Base-by-base conservation (phyloP, 768 basidiomycete genomes). In the Lactifluus hygrophoroides region DNA sequence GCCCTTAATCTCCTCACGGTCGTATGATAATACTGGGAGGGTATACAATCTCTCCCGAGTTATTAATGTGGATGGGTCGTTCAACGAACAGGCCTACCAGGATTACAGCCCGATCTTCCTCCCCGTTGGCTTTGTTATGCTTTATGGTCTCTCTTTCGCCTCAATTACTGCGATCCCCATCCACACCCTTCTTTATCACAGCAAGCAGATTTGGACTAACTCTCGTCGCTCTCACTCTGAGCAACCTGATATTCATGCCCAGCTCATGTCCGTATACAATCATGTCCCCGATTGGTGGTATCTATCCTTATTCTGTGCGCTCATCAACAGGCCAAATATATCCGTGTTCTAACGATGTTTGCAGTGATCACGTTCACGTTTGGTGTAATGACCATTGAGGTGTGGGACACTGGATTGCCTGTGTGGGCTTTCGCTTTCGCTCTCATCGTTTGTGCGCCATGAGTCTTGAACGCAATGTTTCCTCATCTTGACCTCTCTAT, bases 161-260 rank as follows among this genome's bases (percentile, higher is more conserved):
- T 78, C 83, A 27, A 84, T 91, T 68, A 86, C 89, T 0, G 79
- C 89, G 0, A 86, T 86, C 2, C 67, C 89, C 61, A 80, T 77
- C 32, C 91, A 93, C 65, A 80, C 88, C 1, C 70, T 77, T 69
- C 74, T 91, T 37, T 90, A 80, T 71, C 88, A 83, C 78, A 81
- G 88, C 64, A 85, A 88, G 67, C 86, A 88, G 66, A 87, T 92
- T 53, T 85, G 80, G 82, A 72, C 70, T 0, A 88, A 90, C 69
- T 72, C 83, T 28, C 82, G 83, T 49, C 80, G 84, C 51, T 77
- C 88, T 11, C 79, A 90, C 72, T 71, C 78, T 45, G 90, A 91
- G 64, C 88, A 92, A 66, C 84, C 87, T 1, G 90, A 93, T 71
- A 81, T 93, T 59, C 90, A 93, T 65, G 87, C 88, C 21, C 80